phyloP scores from a whole-genome alignment of 2,329 filamentous ascomycete genomes.

The Stenocarpella maydis region DNA sequence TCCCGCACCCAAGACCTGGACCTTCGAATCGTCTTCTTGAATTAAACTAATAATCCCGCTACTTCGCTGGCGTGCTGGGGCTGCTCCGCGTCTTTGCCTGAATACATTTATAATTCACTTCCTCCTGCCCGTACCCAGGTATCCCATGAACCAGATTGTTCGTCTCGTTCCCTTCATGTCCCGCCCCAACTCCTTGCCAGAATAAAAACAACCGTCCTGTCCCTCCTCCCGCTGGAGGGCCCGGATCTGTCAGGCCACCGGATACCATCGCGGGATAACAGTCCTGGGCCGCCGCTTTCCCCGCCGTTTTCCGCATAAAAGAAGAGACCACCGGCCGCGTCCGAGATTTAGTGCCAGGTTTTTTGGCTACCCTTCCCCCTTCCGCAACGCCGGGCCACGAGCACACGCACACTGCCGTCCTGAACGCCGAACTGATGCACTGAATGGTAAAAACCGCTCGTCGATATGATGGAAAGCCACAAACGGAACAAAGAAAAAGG shows the following conservation, averaged over 20 bases:
- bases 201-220: conserved; percentile 21
- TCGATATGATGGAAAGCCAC: conserved; percentile 30
- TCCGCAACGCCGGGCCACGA: conserved; percentile 32
- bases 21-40: conserved; percentile 29
- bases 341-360: conserved; percentile 23
- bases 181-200: conserved; percentile 33
- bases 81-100: conserved; percentile 14
- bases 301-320: conserved; percentile 13
- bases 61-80: conserved; percentile 22
- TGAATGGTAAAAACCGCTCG: conserved; percentile 35
- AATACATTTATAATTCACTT: conserved; percentile 24
- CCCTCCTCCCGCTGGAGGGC: conserved; percentile 17
- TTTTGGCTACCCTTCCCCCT: not conserved
- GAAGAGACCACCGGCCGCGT: not conserved
- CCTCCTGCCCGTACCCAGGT: conserved; percentile 17
- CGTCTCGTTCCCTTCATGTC: conserved; percentile 19
- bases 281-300: conserved; percentile 6
- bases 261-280: conserved; percentile 5
- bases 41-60: conserved; percentile 28
- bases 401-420: conserved; percentile 30
- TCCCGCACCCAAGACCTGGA: not conserved
- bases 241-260: conserved; percentile 12
- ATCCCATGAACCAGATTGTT: conserved; percentile 30
- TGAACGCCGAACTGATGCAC: conserved; percentile 36
- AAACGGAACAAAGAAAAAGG: conserved; percentile 27